Conservation (phyloP, 495 filamentous ascomycete genomes). For the Pseudevernia furfuracea region DNA sequence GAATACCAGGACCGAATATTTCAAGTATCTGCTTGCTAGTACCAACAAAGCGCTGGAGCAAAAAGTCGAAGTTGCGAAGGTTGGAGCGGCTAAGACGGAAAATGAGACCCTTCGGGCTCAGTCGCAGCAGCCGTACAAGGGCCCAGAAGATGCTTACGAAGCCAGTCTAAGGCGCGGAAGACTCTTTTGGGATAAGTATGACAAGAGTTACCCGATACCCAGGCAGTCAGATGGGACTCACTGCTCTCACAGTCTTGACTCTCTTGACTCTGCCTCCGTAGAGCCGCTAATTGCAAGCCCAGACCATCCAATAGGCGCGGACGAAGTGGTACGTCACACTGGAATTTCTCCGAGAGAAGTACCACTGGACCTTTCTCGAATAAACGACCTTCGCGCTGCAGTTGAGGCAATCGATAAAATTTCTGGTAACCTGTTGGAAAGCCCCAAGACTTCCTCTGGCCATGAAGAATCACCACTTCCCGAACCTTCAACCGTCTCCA, state of each 20-base stretch:
- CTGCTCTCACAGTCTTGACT: neutral
- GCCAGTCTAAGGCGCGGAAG: neutral
- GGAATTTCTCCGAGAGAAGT: neutral
- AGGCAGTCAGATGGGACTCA: neutral
- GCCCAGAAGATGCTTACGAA: neutral
- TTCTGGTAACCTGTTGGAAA: neutral
- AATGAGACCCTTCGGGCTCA: neutral
- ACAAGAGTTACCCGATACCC: neutral
- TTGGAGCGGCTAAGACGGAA: neutral
- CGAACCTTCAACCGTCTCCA: neutral
- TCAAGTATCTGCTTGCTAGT: neutral
- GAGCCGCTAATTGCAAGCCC: neutral
- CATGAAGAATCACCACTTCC: neutral
- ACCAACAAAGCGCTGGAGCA: neutral
- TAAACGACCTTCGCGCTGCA: neutral
- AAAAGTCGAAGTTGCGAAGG: neutral
- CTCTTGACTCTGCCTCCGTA: neutral
- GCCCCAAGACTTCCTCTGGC: neutral
- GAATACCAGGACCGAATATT: neutral
- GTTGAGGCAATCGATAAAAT: neutral
- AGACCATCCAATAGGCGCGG: neutral
- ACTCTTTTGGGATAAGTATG: neutral
- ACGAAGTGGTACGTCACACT: neutral
- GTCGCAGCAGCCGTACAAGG: neutral
- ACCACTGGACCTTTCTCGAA: neutral